Evolutionary conservation across 1,139 yeast species (phyloP), one percentile per base, ranked within the genome.

Genomic region (Pichia sp.): DNA sequence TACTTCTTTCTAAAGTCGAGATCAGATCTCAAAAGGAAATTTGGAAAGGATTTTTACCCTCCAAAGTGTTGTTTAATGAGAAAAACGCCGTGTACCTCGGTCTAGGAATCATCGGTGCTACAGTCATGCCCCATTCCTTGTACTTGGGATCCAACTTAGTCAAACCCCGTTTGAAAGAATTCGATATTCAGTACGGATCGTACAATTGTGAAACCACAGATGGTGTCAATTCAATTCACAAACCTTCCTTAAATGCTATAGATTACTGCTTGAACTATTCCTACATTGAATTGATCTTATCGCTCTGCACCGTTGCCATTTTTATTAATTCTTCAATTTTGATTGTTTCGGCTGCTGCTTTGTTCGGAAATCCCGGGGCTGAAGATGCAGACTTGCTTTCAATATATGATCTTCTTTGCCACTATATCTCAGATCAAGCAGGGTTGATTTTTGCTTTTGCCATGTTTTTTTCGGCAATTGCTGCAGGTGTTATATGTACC

Each of bases 61-160:
- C 62, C 1, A 54, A 72, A 2, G 62, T 70, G 46, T 66, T 69
- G 28, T 56, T 67, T n/a, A 30, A 49, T 1, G 65, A 69, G 9
- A 71, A 74, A 41, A 70, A 69, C 54, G 79, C 83, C 2, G 77
- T 83, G 46, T 85, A 84, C 61, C 70, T 85, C 54, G 77, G 85
- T 58, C 74, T 87, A 64, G 93, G 89, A 7, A 85, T 85, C 53
- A 79, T 85, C 19, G 95, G 95, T 34, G 87, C 90, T 46, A 85
- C 93, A 0, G 91, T 85, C 7, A 86, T 86, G 95, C 93, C 95
- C 2, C 93, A 85, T 62, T 83, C 90, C 0, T 72, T 86, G 52
- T 85, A 79, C 60, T 71, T 86, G 52, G 93, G 93, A 1, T 83
- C 90, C 0, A 87, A 88, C 5, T 74, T 86, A 50, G 93, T 85